Evolutionary conservation across 805 yeast species (phyloP), one percentile per base, ranked within the genome.

Genomic region (Candida cerambycidarum): DNA sequence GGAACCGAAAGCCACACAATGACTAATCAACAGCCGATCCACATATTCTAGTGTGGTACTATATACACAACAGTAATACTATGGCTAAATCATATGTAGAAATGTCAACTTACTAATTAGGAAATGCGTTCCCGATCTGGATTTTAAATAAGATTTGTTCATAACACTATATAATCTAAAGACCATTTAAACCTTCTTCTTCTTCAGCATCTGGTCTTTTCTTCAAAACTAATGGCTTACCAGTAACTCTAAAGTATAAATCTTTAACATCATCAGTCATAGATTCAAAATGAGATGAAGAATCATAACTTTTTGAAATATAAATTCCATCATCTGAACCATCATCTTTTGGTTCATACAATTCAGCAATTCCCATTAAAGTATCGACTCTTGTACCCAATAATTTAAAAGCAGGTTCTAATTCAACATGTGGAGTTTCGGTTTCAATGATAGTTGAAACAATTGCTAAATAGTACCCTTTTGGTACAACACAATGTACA

Each of bases 181-280:
- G 59, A 34, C 66, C 69, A 42, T 62, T 63, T 29, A 64, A 55
- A 4, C 54, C 64, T 42, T 67, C 77, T 51, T 80, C 86, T 45
- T 82, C 87, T 45, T 81, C 89, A 21, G 71, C 82, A 21, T 78
- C 69, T 35, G 81, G 73, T 61, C 95, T 82, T 62, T 85, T 78
- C 70, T 89, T 83, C 53, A 90, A 77, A 17, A 86, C 95, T 56
- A 93, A 77, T 14, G 96, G 96, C 63, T 88, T 86, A 39, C 98
- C 98, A 25, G 86, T 86, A 51, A 93, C 83, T 63, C 98, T 80
- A 65, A 83, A 83, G 65, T 93, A 93, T 41, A 93, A 77, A 63
- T 92, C 97, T 67, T 89, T 89, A 54, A 93, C 95, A 63, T 93
- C 98, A 62, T 93, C 98, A 30, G 99, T 93, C 56, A 96, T 86